Evolutionary conservation across 2,329 filamentous ascomycete genomes (phyloP).

Genomic region (Sclerotinia minor): DNA sequence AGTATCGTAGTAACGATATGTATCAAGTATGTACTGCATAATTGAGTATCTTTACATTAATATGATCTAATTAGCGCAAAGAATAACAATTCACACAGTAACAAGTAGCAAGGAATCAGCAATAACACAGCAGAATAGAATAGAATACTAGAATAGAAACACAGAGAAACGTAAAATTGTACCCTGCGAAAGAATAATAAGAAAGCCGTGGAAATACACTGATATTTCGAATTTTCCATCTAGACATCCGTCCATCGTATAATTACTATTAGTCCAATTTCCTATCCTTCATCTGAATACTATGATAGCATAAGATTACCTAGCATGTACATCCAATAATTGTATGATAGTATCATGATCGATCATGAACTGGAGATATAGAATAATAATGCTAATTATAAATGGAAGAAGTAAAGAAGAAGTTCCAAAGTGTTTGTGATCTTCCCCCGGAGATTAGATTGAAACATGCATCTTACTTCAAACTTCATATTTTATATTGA

Average conservation of each 20-base stretch:
- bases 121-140: background rate
- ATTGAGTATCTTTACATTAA: background rate
- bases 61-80: background rate
- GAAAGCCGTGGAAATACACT: background rate
- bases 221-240: background rate
- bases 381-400: no score
- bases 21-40: background rate
- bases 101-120: background rate
- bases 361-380: no score
- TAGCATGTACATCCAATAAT: background rate
- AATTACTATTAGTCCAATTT: background rate
- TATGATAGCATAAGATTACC: background rate
- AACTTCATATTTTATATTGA: background rate
- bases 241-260: background rate
- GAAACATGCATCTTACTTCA: background rate
- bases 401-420: background rate
- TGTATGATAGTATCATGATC: background rate
- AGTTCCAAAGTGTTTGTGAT: background rate
- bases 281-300: background rate
- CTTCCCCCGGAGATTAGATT: slow-evolving; percentile 4
- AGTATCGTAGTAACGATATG: background rate
- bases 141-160: no score
- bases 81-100: background rate
- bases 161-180: background rate
- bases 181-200: no score